These are phyloP conservation scores for Diaporthe eres DNA, from an alignment of 2,329 filamentous ascomycete species.

Conservation along the genomic window DNA sequence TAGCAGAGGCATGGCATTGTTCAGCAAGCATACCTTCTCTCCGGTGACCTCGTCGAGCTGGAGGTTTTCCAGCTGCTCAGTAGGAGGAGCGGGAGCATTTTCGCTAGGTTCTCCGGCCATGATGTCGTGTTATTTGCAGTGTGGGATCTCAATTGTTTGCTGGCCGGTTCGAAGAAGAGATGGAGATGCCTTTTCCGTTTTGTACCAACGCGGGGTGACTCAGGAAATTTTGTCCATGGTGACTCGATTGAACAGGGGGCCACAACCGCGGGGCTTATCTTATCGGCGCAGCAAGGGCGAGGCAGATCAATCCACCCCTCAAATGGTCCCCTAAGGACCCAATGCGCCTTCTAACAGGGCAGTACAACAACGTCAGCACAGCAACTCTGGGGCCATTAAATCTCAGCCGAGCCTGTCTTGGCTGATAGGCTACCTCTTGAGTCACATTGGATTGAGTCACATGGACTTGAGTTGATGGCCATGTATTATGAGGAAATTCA, in stretches of 20 bases:
- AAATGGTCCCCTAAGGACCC: not conserved
- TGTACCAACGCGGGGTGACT: slow-evolving; percentile 32
- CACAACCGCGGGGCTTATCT: slow-evolving; percentile 37
- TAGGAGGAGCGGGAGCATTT: slow-evolving; percentile 52
- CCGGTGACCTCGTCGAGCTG: slow-evolving; percentile 94
- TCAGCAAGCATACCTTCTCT: slow-evolving; percentile 65
- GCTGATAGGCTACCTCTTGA: not conserved
- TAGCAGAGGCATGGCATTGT: not conserved
- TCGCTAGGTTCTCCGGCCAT: slow-evolving; percentile 44
- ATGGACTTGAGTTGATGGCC: not conserved
- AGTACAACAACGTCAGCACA: not conserved
- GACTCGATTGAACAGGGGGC: slow-evolving; percentile 29
- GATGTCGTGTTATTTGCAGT: slow-evolving; percentile 22
- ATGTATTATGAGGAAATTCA: no score
- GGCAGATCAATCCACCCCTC: not conserved
- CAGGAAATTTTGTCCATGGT: slow-evolving; percentile 33
- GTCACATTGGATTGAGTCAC: not conserved
- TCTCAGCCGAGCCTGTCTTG: not conserved
- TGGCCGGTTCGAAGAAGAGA: not conserved
- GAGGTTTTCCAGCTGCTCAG: slow-evolving; percentile 76
- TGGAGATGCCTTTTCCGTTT: not conserved
- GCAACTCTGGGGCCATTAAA: not conserved
- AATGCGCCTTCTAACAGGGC: not conserved
- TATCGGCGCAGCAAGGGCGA: not conserved
- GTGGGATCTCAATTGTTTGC: slow-evolving; percentile 31